Base-by-base conservation (phyloP, 345 rosid species). In the Turritis glabra region DNA sequence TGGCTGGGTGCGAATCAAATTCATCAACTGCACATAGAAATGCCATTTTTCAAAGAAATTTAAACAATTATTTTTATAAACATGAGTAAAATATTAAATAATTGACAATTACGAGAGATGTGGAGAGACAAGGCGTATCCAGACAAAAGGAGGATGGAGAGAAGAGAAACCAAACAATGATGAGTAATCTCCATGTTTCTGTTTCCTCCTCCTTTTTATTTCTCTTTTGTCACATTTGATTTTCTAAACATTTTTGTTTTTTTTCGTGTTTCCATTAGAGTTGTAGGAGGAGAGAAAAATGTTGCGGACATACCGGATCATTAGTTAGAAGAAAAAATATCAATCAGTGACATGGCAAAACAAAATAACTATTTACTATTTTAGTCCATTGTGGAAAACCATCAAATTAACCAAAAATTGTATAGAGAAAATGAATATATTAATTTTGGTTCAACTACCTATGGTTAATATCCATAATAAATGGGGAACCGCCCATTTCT, bases 21-120 rank as follows among this genome's bases (percentile, higher is more conserved):
- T 71, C 70, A 76, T 81, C 79, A 82, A 84, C 97, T 91, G 84
- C 80, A 67, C 17, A 71, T 8, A 21, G 3, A 62, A 17, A 57
- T 35, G 17, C 15, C 43, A 37, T 5, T 1, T 18, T 17, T 19
- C 10, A 3, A 3, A 13, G 2, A 26, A 25, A 18, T 5, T 11
- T 7, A 37, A 29, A 58, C 33, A 25, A 14, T 9, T 18, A 5
- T 18, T 30, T 58, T 37, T 0, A 32, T 26, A 8, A 62, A 71
- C n/a, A 63, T 0, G 3, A 40, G 23, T 30, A 1, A 47, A 47
- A 2, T 25, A 37, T 48, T 0, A 19, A 5, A 27, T 2, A 7
- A 14, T 25, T 32, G 22, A 3, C n/a, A 27, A 22, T 51, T 75
- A 75, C 79, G 74, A 67, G 55, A 10, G 64, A 47, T 76, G 80